phyloP scores from a whole-genome alignment of 805 yeast species.

The Lipomyces sp. region DNA sequence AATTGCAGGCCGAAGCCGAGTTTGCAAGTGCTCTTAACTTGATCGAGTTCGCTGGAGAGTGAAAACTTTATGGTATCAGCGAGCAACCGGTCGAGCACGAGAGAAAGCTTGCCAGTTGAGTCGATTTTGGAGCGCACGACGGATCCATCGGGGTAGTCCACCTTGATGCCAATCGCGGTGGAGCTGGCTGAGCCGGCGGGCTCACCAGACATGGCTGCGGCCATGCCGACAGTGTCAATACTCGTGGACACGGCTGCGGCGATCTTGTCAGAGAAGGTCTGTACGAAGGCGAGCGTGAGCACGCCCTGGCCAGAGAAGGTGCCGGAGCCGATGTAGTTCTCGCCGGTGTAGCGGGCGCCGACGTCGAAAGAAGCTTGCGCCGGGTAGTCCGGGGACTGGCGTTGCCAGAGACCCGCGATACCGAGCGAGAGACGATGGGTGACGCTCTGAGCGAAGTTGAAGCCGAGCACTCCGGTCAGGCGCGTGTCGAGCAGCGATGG shows the following conservation, averaged over 20 bases:
- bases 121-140: slow-evolving; percentile 94
- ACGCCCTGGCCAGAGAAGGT: slow-evolving; percentile 90
- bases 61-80: slow-evolving; percentile 85
- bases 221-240: slow-evolving; percentile 44
- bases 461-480: slow-evolving; percentile 89
- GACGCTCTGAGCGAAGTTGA: slow-evolving; percentile 83
- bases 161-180: slow-evolving; percentile 94
- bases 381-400: slow-evolving; percentile 57
- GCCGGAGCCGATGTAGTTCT: slow-evolving; percentile 90
- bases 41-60: slow-evolving; percentile 92
- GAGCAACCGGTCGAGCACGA: slow-evolving; percentile 88
- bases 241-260: slow-evolving; percentile 93
- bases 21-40: slow-evolving; percentile 69
- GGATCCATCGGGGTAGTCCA: slow-evolving; percentile 88
- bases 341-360: slow-evolving; percentile 83
- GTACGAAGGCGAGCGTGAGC: slow-evolving; percentile 85
- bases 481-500: slow-evolving; percentile 74
- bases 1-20: slow-evolving; percentile 93
- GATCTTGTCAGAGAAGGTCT: slow-evolving; percentile 85
- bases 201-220: slow-evolving; percentile 64
- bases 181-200: slow-evolving; percentile 85
- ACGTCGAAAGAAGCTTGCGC: slow-evolving; percentile 90
- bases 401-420: slow-evolving; percentile 83
- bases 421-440: slow-evolving; percentile 83
- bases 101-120: slow-evolving; percentile 84